A percentile compares a stretch with the other conserved stretches of the same genome.
These are phyloP conservation scores for Picochlorum sp. DNA, from an alignment of 139 green algal genomes.

Conservation along the genomic window DNA sequence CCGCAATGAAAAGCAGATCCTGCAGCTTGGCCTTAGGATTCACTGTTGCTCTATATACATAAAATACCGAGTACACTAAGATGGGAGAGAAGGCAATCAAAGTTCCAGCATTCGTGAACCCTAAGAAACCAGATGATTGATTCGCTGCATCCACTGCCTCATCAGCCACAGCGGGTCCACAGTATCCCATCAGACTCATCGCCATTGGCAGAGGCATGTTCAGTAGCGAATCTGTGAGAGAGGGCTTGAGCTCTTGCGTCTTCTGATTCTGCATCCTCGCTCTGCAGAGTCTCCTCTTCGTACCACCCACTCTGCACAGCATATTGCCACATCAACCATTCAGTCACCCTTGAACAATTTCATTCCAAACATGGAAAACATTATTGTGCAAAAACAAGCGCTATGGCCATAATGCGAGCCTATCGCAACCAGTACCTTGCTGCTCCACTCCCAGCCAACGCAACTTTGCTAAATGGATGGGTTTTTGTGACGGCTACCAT, in stretches of 20 bases:
- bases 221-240: not conserved
- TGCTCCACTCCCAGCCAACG: too few relatives aligned
- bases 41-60: conserved; percentile 12
- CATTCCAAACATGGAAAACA: too few relatives aligned
- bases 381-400: too few relatives aligned
- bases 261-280: too few relatives aligned
- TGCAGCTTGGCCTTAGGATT: conserved; percentile 18
- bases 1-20: conserved; percentile 17
- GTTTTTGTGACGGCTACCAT: too few relatives aligned
- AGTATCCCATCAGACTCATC: not conserved
- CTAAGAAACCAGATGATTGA: not conserved
- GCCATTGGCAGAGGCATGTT: not conserved
- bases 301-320: too few relatives aligned
- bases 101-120: not conserved
- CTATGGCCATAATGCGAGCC: too few relatives aligned
- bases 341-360: too few relatives aligned
- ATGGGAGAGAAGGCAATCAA: conserved; percentile 10
- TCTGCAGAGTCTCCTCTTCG: too few relatives aligned
- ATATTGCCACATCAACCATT: too few relatives aligned
- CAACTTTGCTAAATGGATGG: too few relatives aligned
- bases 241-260: not conserved
- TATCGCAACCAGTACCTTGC: too few relatives aligned
- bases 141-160: conserved; percentile 6
- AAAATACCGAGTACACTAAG: conserved; percentile 16
- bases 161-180: conserved; percentile 8